Percentiles rank a stretch among this genome's conserved stretches.
Evolutionary conservation across 2,329 filamentous ascomycete genomes (phyloP).

Genomic region (Scedosporium apiospermum): DNA sequence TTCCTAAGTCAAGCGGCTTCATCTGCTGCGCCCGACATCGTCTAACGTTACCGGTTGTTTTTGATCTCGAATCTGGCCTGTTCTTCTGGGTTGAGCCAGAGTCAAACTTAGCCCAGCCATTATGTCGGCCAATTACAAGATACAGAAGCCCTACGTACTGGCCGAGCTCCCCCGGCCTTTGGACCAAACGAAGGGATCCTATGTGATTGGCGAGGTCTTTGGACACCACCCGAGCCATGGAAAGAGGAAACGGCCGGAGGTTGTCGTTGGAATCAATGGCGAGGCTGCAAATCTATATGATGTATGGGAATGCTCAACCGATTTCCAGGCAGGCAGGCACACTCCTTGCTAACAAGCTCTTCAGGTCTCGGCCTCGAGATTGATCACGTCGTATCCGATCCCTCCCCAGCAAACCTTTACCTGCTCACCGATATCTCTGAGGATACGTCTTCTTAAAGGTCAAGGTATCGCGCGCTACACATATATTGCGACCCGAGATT

Average conservation of each 20-base stretch:
- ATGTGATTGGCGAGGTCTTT: slow-evolving; percentile 51
- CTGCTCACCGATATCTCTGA: slow-evolving; percentile 50
- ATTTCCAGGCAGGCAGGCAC: background rate
- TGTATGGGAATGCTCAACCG: slow-evolving; percentile 31
- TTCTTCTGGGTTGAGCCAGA: background rate
- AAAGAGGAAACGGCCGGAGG: slow-evolving; percentile 54
- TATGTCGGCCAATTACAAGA: slow-evolving; percentile 52
- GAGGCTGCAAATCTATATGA: slow-evolving; percentile 59
- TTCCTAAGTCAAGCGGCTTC: background rate
- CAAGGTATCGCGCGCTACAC: slow-evolving; percentile 48
- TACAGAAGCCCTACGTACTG: slow-evolving; percentile 56
- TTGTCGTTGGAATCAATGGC: slow-evolving; percentile 55
- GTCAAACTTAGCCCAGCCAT: slow-evolving; percentile 2
- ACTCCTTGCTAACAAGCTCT: slow-evolving; percentile 10
- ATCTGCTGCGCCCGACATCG: background rate
- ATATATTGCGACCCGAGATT: slow-evolving; percentile 46
- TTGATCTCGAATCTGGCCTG: background rate
- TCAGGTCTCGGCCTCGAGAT: slow-evolving; percentile 49
- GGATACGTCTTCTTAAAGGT: slow-evolving; percentile 37
- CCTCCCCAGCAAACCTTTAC: slow-evolving; percentile 56
- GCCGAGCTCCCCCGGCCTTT: slow-evolving; percentile 47
- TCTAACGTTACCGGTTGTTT: background rate
- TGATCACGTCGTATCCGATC: slow-evolving; percentile 59
- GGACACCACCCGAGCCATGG: slow-evolving; percentile 47
- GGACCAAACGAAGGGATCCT: slow-evolving; percentile 32